Base-by-base conservation (phyloP, 345 rosid genomes). In the Erysimum cheiranthoides region DNA sequence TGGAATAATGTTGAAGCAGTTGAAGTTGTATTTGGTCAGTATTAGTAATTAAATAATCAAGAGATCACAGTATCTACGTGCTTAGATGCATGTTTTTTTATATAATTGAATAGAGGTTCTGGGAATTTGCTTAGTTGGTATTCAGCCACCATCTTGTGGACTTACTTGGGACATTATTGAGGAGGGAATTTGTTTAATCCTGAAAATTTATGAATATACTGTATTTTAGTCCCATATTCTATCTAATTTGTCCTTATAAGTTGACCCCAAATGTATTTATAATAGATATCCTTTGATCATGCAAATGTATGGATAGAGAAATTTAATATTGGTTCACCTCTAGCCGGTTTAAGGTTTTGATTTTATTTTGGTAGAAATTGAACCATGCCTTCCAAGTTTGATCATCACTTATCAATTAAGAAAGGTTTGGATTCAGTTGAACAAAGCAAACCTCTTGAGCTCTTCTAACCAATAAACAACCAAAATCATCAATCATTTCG, bases 91-190 rank as follows among this genome's bases (percentile, higher is more conserved):
- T 73, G 73, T 78, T 31, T 58, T n/a, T n/a, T n/a, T 11, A 27
- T 36, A 54, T 42, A 40, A 58, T 65, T 65, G 6, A 59, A 30
- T 61, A 52, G 2, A 10, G 11, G 18, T 32, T 52, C 39, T 52
- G 40, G 75, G 79, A 51, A 69, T 75, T 75, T 58, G 66, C 35
- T 46, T 66, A 72, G 77, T 58, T 71, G 73, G 47, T 78, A 66
- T 34, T 66, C 27, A 50, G 27, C 67, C 71, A 58, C 53, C 76
- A 58, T 57, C 46, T 34, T 43, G 52, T 56, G 59, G 75, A 77
- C 66, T 70, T 38, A 45, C 61, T 62, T 70, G 52, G 45, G 5
- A 54, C 70, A 78, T 78, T 59, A 78, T 78, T 73, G 73, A 51
- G 14, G 34, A 58, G 5, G 0, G 6, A 30, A 49, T 58, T 71